phyloP scores from a whole-genome alignment of 2,329 filamentous ascomycete species.

The Diaporthe sp. region DNA sequence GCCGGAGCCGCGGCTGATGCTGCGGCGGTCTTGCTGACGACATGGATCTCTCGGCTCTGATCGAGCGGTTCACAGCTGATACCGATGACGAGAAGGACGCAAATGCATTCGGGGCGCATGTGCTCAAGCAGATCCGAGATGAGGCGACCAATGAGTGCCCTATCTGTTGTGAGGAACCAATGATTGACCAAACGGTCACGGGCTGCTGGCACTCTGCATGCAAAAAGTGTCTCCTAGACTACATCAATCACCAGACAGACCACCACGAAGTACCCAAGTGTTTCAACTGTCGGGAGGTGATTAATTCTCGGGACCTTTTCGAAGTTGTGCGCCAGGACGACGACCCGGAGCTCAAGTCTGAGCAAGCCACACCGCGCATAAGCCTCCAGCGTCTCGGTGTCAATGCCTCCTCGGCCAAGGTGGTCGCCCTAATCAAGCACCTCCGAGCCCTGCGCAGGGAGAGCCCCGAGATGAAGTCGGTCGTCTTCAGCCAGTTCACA shows the following conservation, averaged over 20 bases:
- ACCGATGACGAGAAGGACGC: constrained; percentile 71
- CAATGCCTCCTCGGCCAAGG: constrained; percentile 85
- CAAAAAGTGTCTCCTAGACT: constrained; percentile 90
- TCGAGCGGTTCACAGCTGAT: constrained; percentile 82
- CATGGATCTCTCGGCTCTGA: constrained; percentile 91
- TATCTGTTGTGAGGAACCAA: constrained; percentile 88
- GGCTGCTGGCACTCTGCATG: constrained; percentile 98
- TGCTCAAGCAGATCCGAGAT: constrained; percentile 89
- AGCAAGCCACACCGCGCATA: constrained; percentile 60
- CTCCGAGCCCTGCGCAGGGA: constrained; percentile 75
- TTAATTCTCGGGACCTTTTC: constrained; percentile 88
- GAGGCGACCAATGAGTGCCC: constrained; percentile 92
- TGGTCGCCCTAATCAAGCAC: constrained; percentile 80
- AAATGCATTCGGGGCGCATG: constrained; percentile 84
- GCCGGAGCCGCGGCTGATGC: constrained; percentile 82
- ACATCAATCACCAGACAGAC: constrained; percentile 86
- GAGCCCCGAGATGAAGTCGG: constrained; percentile 81
- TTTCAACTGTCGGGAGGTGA: constrained; percentile 87
- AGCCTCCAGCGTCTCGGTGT: constrained; percentile 69
- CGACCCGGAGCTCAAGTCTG: constrained; percentile 54
- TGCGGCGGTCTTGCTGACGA: constrained; percentile 86
- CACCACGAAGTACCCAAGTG: constrained; percentile 82
- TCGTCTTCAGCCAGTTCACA: constrained; percentile 97
- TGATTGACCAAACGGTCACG: constrained; percentile 93
- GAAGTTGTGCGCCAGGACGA: constrained; percentile 87